Percentiles rank a stretch among this genome's conserved stretches.
Conservation (phyloP, 768 basidiomycete genomes). For the Tulasnella sp. region DNA sequence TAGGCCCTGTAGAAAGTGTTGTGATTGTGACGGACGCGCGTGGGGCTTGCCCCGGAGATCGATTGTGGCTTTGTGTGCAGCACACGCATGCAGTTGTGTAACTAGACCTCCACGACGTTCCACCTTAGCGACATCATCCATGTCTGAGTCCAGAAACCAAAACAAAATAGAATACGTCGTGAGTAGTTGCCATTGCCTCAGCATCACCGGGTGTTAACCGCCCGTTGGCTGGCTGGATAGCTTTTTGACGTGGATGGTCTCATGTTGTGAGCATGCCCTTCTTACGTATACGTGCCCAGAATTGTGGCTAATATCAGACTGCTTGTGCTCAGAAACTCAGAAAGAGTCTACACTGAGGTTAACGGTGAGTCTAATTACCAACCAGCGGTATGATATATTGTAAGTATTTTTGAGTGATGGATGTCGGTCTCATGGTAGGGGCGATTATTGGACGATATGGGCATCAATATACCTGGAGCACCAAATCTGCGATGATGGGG, state of each 20-base stretch:
- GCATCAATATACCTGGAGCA: constrained; percentile 79
- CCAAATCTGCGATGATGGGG: constrained; percentile 86
- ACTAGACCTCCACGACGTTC: neutral
- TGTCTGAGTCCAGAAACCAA: neutral
- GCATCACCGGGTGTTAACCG: neutral
- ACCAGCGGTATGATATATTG: neutral
- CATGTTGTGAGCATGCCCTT: constrained; percentile 37
- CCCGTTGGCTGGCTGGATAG: neutral
- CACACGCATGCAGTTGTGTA: too few species aligned
- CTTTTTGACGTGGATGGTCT: constrained; percentile 50
- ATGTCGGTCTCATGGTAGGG: constrained; percentile 43
- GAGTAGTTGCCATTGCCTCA: neutral
- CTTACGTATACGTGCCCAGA: neutral
- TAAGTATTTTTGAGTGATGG: constrained; percentile 22
- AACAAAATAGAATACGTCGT: neutral
- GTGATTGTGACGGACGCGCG: too few species aligned
- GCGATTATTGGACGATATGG: constrained; percentile 67
- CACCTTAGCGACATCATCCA: neutral
- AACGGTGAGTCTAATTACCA: constrained; percentile 53
- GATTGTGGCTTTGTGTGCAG: neutral
- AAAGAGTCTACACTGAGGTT: constrained; percentile 69
- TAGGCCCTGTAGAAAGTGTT: too few species aligned
- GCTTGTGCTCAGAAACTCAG: constrained; percentile 48
- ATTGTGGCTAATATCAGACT: neutral
- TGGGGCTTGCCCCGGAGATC: neutral